phyloP scores from a whole-genome alignment of 208 protist species.

The Polymyxa betae region DNA sequence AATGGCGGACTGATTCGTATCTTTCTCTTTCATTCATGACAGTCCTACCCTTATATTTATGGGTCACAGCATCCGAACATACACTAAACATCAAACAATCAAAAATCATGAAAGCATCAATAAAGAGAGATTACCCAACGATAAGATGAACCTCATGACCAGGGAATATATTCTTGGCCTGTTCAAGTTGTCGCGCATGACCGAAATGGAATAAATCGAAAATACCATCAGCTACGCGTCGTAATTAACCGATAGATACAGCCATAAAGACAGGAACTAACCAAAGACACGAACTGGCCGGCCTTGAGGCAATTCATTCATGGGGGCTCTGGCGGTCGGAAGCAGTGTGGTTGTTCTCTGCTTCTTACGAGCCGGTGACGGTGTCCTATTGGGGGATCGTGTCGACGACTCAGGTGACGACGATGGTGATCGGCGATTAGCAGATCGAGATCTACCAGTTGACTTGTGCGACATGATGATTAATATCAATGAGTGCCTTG shows the following conservation, averaged over 20 bases:
- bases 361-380: too few relatives aligned
- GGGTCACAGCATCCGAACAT: background rate
- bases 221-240: conserved; percentile 21
- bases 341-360: too few relatives aligned
- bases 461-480: too few relatives aligned
- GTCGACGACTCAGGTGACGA: too few relatives aligned
- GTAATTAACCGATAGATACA: background rate
- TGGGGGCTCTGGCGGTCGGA: too few relatives aligned
- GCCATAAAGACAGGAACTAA: background rate
- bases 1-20: conserved; percentile 28
- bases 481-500: too few relatives aligned
- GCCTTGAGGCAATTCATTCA: conserved; percentile 1
- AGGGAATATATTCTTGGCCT: conserved; percentile 49
- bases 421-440: too few relatives aligned
- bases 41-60: conserved; percentile 25
- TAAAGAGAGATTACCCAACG: background rate
- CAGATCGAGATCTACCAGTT: too few relatives aligned
- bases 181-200: background rate
- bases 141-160: conserved; percentile 39
- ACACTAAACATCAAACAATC: background rate
- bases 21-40: conserved; percentile 13
- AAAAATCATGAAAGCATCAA: background rate
- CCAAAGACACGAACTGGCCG: background rate
- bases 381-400: too few relatives aligned
- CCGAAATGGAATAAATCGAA: conserved; percentile 55